phyloP scores from a whole-genome alignment of 441 rosid genomes.

The Kokia cookei region DNA sequence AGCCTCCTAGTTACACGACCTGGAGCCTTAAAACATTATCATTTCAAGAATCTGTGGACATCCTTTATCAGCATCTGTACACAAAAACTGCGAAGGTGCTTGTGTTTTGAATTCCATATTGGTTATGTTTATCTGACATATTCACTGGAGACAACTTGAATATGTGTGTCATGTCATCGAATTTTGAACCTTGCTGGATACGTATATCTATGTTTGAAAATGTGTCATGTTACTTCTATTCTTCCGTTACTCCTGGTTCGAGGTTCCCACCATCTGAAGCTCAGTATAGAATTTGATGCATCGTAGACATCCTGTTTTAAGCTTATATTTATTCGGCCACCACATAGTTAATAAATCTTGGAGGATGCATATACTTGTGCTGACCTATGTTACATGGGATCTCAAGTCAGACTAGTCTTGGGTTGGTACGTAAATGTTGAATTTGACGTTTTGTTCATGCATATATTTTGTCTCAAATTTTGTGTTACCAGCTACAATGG shows the following conservation, averaged over 20 bases:
- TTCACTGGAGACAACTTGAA: neutral
- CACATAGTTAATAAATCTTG: neutral
- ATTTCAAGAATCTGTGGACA: neutral
- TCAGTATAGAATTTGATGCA: neutral
- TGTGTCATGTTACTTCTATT: neutral
- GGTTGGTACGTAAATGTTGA: neutral
- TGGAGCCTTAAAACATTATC: neutral
- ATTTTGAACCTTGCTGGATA: neutral
- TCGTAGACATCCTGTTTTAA: neutral
- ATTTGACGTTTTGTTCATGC: neutral
- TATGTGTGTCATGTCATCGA: slow-evolving; percentile 1
- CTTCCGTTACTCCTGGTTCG: neutral
- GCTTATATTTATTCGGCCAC: neutral
- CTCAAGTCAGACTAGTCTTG: neutral
- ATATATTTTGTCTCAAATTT: neutral
- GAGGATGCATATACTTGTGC: neutral
- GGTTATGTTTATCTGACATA: neutral
- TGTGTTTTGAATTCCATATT: neutral
- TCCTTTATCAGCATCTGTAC: neutral
- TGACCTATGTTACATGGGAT: neutral
- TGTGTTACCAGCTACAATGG: neutral
- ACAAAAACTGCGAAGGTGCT: neutral
- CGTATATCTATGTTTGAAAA: neutral
- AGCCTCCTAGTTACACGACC: neutral
- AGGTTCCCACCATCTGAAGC: neutral